Evolutionary conservation across 1,139 yeast species (phyloP).

Genomic region (Trichomonascaceae sp.): DNA sequence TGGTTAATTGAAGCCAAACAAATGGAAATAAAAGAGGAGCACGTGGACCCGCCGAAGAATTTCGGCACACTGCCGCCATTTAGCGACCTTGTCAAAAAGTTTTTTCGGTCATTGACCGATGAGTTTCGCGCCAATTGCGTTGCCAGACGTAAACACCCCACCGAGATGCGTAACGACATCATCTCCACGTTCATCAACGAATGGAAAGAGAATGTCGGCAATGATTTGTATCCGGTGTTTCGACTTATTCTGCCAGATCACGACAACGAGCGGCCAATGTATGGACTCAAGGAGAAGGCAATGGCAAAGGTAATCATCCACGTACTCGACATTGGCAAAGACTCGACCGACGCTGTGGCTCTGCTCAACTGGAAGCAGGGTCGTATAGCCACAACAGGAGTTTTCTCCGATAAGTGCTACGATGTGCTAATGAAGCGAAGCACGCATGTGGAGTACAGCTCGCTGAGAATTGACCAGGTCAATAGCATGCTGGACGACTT

Average conservation of each 20-base stretch:
- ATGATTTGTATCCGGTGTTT: constrained; percentile 56
- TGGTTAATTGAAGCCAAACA: too few species aligned
- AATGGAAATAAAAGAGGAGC: constrained; percentile 2
- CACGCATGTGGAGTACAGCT: constrained; percentile 24
- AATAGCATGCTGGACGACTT: constrained; percentile 46
- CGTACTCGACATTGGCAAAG: constrained; percentile 37
- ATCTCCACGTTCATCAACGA: constrained; percentile 37
- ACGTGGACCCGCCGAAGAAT: constrained; percentile 20
- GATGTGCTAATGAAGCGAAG: constrained; percentile 28
- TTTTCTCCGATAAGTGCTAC: constrained; percentile 29
- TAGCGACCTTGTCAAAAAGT: constrained; percentile 25
- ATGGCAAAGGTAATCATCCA: constrained; percentile 35
- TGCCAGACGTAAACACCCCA: constrained; percentile 13
- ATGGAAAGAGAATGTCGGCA: constrained; percentile 58
- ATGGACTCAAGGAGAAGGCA: constrained; percentile 32
- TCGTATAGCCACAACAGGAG: constrained; percentile 26
- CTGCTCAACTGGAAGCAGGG: constrained; percentile 34
- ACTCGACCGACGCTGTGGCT: constrained; percentile 36
- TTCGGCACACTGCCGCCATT: constrained; percentile 29
- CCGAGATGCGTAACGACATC: constrained; percentile 22
- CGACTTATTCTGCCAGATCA: constrained; percentile 44
- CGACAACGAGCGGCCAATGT: constrained; percentile 21
- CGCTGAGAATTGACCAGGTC: constrained; percentile 41
- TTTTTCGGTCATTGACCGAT: constrained; percentile 16
- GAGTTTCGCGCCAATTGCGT: constrained; percentile 10